A percentile compares a stretch with the other conserved stretches of the same genome.
Evolutionary conservation across 371 early-diverging fungal genomes (phyloP).

Genomic region (Rhizopus arrhizus): DNA sequence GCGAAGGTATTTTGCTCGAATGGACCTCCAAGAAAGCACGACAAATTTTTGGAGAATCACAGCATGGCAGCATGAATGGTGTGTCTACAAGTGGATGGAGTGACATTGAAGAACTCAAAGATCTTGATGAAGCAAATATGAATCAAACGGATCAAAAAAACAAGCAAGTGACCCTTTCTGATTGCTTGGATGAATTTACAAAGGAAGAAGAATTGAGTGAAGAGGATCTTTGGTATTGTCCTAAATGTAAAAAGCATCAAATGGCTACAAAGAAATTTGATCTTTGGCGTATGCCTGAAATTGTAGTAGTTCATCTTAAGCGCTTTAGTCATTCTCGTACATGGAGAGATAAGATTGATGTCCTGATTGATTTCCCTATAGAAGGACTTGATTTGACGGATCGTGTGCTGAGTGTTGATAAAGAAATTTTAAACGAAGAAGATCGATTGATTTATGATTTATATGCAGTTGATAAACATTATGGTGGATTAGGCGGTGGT

Average conservation of each 20-base stretch:
- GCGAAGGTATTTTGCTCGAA: constrained; percentile 39
- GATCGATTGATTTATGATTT: constrained; percentile 74
- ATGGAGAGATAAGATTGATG: constrained; percentile 86
- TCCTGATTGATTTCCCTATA: constrained; percentile 79
- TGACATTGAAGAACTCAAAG: constrained; percentile 29
- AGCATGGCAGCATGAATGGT: constrained; percentile 7
- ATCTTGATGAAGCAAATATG: constrained; percentile 23
- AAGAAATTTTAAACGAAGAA: constrained; percentile 9
- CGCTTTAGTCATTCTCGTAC: constrained; percentile 79
- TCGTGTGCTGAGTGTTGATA: constrained; percentile 34
- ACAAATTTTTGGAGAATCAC: constrained; percentile 31
- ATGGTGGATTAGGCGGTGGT: constrained; percentile 91
- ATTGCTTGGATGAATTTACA: constrained; percentile 81
- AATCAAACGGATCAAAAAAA: constrained; percentile 6
- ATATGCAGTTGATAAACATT: constrained; percentile 87
- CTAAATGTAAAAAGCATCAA: constrained; percentile 79
- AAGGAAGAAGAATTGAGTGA: constrained; percentile 82
- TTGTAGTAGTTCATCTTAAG: constrained; percentile 90
- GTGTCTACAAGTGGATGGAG: constrained; percentile 34
- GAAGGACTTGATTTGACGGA: constrained; percentile 69
- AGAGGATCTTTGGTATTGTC: constrained; percentile 85
- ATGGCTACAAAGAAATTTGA: constrained; percentile 85
- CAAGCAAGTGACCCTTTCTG: constrained; percentile 60
- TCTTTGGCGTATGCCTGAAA: constrained; percentile 84
- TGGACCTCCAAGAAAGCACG: constrained; percentile 34